Base-by-base conservation (phyloP, 805 yeast species). In the Teunomyces gatunensis region DNA sequence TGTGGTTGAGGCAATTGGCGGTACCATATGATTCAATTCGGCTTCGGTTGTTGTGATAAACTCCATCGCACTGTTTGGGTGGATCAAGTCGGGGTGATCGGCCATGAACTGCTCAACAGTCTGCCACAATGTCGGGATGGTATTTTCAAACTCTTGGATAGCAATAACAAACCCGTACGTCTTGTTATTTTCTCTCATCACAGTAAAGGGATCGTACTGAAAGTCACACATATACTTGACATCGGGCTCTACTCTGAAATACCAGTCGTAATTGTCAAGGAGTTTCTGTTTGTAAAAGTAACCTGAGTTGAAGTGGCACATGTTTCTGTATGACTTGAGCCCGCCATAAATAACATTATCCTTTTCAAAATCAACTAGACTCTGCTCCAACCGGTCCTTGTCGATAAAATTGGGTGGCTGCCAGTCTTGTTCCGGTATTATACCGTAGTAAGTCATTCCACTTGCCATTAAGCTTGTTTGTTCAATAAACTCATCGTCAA, bases 221-320 rank as follows among this genome's bases (percentile, higher is more conserved):
- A 81, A 78, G 55, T 80, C 82, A 65, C 86, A 81, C 59, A 74
- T 67, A 53, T 77, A 75, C 52, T 72, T 71, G 18, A 81, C 78
- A 42, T 78, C 79, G 1, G 85, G 85, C 54, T 81, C 87, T 5
- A 81, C 83, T 54, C 87, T 61, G 73, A 83, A 81, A 48, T 78
- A 78, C 70, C 82, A 81, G 40, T 75, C 80, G 58, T 77, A 80
- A 27, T 73, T 56, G 20, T 64, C 46, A 46, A 81, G 54, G 37
- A 70, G 68, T 27, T 73, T 70, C 50, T 80, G 71, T 41, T 71
- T 70, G 61, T 73, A 81, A 56, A 80, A 81, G 49, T 68, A 69
- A 1, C 94, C 94, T 6, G 85, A 75, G 64, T 85, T 85, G 67
- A 82, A 87, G 40, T 89, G 81, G 63, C 95, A 87, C 87, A 81